Conservation (phyloP, 495 filamentous ascomycete species). For the Trichocladium uniseriatum region DNA sequence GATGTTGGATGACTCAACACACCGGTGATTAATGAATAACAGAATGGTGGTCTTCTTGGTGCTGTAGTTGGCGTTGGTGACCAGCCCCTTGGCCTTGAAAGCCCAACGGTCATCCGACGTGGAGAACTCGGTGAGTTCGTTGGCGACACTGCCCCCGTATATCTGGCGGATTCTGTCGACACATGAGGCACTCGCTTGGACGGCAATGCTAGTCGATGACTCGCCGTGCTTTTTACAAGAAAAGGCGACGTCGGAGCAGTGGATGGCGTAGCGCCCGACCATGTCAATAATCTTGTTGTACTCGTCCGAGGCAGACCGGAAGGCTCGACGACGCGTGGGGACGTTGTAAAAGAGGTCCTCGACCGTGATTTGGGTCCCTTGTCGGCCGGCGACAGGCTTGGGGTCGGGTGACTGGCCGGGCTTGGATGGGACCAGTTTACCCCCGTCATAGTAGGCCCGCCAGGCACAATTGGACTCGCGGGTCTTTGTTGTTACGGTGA, state of each 20-base stretch:
- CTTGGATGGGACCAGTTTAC: slow-evolving; percentile 75
- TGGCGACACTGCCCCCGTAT: slow-evolving; percentile 77
- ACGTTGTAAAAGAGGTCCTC: slow-evolving; percentile 98
- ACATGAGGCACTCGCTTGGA: slow-evolving; percentile 57
- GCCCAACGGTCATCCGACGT: slow-evolving; percentile 67
- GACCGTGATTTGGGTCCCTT: slow-evolving; percentile 93
- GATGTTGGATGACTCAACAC: slow-evolving; percentile 86
- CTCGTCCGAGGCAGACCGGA: slow-evolving; percentile 86
- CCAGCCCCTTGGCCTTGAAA: slow-evolving; percentile 71
- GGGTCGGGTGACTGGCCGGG: slow-evolving; percentile 87
- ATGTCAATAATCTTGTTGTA: slow-evolving; percentile 97
- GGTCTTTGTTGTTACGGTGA: slow-evolving; percentile 90
- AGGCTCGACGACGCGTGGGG: slow-evolving; percentile 78
- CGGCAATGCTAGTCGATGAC: slow-evolving; percentile 67
- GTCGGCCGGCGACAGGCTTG: slow-evolving; percentile 80
- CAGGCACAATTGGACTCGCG: slow-evolving; percentile 83
- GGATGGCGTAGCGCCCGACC: slow-evolving; percentile 89
- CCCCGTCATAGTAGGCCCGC: slow-evolving; percentile 76
- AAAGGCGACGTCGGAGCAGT: slow-evolving; percentile 83
- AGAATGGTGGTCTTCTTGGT: slow-evolving; percentile 84
- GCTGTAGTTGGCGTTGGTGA: slow-evolving; percentile 92
- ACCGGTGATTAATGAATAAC: slow-evolving; percentile 94
- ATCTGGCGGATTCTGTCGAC: slow-evolving; percentile 84
- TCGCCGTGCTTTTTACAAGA: slow-evolving; percentile 96
- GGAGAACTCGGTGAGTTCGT: slow-evolving; percentile 74